These are phyloP conservation scores for Coniosporium tulheliwenetii DNA, from an alignment of 2,329 filamentous ascomycete species.

Conservation along the genomic window DNA sequence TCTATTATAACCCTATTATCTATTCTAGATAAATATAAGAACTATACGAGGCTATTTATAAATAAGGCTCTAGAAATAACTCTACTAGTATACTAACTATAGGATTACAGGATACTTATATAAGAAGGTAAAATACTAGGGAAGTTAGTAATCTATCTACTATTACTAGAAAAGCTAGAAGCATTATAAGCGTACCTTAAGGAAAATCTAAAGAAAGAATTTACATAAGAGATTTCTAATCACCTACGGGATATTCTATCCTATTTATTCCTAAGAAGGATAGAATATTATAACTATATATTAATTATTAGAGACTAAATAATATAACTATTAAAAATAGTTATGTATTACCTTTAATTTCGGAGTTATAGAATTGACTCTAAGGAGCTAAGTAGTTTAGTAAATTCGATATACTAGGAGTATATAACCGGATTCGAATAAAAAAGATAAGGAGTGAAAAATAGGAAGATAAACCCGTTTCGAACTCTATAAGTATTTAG, in stretches of 20 bases:
- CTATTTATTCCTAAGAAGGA: conserved; percentile 12
- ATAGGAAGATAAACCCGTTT: conserved; percentile 17
- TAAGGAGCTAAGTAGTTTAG: conserved; percentile 7
- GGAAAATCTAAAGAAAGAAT: too few species aligned
- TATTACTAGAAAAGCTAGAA: too few species aligned
- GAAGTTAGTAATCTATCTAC: conserved; percentile 1
- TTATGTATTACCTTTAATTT: conserved; percentile 11
- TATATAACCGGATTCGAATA: conserved; percentile 19
- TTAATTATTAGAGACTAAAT: conserved; percentile 13
- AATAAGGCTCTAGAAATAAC: too few species aligned
- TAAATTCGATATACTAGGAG: conserved; percentile 8
- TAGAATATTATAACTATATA: conserved; percentile 6
- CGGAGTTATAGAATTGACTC: conserved; percentile 8
- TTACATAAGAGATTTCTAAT: too few species aligned
- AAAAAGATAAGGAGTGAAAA: conserved; percentile 16
- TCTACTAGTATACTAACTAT: too few species aligned
- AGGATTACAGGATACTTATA: too few species aligned
- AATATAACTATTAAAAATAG: conserved; percentile 12
- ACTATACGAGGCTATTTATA: too few species aligned
- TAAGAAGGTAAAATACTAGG: too few species aligned
- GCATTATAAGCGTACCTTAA: too few species aligned
- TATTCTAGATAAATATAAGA: too few species aligned
- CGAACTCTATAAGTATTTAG: conserved; percentile 17
- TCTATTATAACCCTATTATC: too few species aligned
- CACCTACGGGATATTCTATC: conserved; percentile 2